Conservation (phyloP, 306 rosid species). For the Castanopsis chinensis region DNA sequence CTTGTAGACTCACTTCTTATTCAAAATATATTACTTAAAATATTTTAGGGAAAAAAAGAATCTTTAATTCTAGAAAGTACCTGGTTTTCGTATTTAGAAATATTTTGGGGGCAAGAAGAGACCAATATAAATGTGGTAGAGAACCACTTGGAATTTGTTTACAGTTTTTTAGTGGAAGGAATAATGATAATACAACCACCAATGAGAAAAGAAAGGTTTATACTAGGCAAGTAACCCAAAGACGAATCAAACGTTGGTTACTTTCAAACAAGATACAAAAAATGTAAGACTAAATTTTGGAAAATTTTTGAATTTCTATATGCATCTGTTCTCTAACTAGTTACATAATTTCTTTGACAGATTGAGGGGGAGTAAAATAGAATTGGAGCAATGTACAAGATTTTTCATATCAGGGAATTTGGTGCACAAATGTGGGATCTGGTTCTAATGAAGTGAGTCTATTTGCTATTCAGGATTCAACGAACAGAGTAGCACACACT, state of each 20-base stretch:
- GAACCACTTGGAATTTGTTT: too few species aligned
- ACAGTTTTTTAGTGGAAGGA: not conserved
- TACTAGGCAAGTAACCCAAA: not conserved
- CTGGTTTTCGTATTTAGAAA: too few species aligned
- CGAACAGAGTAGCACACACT: not conserved
- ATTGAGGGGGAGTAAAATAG: not conserved
- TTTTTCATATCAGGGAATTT: slow-evolving; percentile 15
- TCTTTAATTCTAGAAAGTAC: too few species aligned
- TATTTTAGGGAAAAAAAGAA: too few species aligned
- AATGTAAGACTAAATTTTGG: not conserved
- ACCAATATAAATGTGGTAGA: too few species aligned
- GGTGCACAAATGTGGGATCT: slow-evolving; percentile 22
- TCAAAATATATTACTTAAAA: too few species aligned
- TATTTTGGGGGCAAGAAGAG: too few species aligned
- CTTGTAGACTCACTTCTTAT: too few species aligned
- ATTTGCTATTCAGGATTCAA: not conserved
- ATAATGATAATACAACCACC: not conserved
- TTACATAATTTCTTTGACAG: slow-evolving; percentile 25
- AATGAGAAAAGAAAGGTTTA: not conserved
- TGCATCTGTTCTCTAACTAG: slow-evolving; percentile 23
- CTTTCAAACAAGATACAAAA: not conserved
- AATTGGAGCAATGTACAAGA: slow-evolving; percentile 47
- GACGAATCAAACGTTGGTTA: not conserved
- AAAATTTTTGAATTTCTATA: slow-evolving; percentile 25
- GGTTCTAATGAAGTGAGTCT: slow-evolving; percentile 22